A percentile compares a stretch with the other conserved stretches of the same genome.
Conservation (phyloP, 2,329 filamentous ascomycete species). For the Phialemoniopsis sp. region DNA sequence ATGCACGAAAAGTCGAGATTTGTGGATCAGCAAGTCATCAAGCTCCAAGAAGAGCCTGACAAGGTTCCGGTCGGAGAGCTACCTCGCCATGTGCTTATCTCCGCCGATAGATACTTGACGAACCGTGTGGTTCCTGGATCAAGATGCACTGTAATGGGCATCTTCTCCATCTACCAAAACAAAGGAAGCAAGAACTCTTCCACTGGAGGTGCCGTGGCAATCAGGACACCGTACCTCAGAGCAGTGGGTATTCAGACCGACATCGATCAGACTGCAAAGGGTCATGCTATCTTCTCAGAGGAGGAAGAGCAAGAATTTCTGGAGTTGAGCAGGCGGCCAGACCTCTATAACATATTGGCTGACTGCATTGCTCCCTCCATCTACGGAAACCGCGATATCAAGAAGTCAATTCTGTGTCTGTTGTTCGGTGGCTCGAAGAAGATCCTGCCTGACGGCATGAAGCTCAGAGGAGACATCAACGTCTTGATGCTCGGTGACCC, state of each 20-base stretch:
- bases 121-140: constrained; percentile 95
- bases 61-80: constrained; percentile 96
- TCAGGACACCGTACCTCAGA: constrained; percentile 89
- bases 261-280: constrained; percentile 83
- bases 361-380: constrained; percentile 96
- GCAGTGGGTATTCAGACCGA: constrained; percentile 91
- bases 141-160: constrained; percentile 90
- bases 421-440: constrained; percentile 96
- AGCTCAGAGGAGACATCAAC: constrained; percentile 95
- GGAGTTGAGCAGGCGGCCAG: constrained; percentile 83
- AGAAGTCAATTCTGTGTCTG: constrained; percentile 93
- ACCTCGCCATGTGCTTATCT: constrained; percentile 89
- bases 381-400: constrained; percentile 93
- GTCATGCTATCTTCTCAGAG: constrained; percentile 79
- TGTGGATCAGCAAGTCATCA: constrained; percentile 96
- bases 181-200: constrained; percentile 78
- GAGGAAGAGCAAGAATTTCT: constrained; percentile 96
- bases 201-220: constrained; percentile 79
- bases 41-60: constrained; percentile 94
- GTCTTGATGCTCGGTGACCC: constrained; percentile 94
- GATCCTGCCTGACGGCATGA: constrained; percentile 96
- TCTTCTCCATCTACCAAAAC: constrained; percentile 96
- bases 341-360: constrained; percentile 88
- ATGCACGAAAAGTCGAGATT: constrained; percentile 91
- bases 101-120: constrained; percentile 91